Evolutionary conservation across 2,329 filamentous ascomycete species (phyloP), one percentile per base, ranked within the genome.

Genomic region (Hypocreales sp.): DNA sequence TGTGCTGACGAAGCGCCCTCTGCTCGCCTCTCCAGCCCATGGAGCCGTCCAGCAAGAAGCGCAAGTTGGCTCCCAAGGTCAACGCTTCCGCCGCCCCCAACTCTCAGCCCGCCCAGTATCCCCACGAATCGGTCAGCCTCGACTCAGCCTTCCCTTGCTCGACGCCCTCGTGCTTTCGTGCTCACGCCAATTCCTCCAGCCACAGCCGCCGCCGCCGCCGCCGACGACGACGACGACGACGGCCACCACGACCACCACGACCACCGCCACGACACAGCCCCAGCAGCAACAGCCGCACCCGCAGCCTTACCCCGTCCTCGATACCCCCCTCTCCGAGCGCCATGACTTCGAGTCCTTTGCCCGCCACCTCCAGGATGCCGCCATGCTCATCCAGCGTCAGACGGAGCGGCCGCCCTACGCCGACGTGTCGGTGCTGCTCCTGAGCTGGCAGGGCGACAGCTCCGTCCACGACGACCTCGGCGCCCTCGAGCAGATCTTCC

Each of bases 291-390:
- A 33, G 21, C 31, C 23, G 17, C 30, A 31, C 26, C 45, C 45
- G 30, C 48, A 50, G 29, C 45, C 51, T 15, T 46, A 47, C 47
- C 35, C 53, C 40, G 39, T 44, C 36, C 45, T 56, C 48, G 55
- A 62, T 48, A 41, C 50, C 30, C 46, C 55, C 15, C 31, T 46
- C 39, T 44, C 48, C 30, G 61, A 70, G 40, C 61, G 66, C 37
- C 61, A 69, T 49, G 70, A 75, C 40, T 77, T 76, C 50, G 72
- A 76, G 48, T 63, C 67, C 28, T 76, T 76, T 44, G 72, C 71
- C 33, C 63, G 71, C 25, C 72, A 77, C 51, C 60, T 77, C 24
- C 72, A 77, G 44, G 72, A 76, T 60, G 72, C 71, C 26, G 71
- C 72, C 36, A 73, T 74, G 63, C 57, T 73, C 40, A 73, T 77